Base-by-base conservation (phyloP, 495 filamentous ascomycete species). In the Aspergillus steynii region DNA sequence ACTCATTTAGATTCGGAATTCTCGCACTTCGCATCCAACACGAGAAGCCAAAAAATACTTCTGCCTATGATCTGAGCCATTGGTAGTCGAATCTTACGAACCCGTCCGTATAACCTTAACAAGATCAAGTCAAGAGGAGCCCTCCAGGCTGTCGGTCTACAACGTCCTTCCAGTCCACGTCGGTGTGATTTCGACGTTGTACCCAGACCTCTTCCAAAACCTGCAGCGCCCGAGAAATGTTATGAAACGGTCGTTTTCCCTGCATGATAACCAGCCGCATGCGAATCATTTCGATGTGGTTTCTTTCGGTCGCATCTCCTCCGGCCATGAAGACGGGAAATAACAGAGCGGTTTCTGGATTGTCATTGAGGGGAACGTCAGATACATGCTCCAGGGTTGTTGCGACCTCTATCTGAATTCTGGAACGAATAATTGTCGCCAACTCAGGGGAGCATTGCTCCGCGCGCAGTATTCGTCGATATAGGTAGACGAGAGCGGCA, bases 231-330 rank as follows among this genome's bases (percentile, higher is more conserved):
- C 49, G 20, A 8, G 49, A 50, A 14, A 50, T 50, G 26, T 50
- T 50, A 4, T 50, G 49, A 50, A 50, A 50, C 9, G 49, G 49
- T 8, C 49, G 49, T 3, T 50, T 50, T 50, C 12, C n/a, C 20
- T 26, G 49, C 49, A 50, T 50, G 12, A 50, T 26, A 26, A 26
- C 25, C 5, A 50, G 49, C 49, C 49, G 20, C 49, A 12, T 26
- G 49, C 49, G 49, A 29, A 50, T 12, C 15, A 50, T 50, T 26
- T 50, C 49, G 15, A 50, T 50, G 5, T 50, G 49, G 8, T 26
- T 7, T 50, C 25, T 12, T 7, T 26, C 49, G 20, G 49, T 50
- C 49, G 49, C 49, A 4, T 50, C 49, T 6, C 1, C n/a, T 6
- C 49, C 49, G 0, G 49, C 49, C 20, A 27, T 26, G 1, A 50